A percentile compares a stretch with the other conserved stretches of the same genome.
Conservation (phyloP, 2,329 filamentous ascomycete species). For the Aspergillus sp. region DNA sequence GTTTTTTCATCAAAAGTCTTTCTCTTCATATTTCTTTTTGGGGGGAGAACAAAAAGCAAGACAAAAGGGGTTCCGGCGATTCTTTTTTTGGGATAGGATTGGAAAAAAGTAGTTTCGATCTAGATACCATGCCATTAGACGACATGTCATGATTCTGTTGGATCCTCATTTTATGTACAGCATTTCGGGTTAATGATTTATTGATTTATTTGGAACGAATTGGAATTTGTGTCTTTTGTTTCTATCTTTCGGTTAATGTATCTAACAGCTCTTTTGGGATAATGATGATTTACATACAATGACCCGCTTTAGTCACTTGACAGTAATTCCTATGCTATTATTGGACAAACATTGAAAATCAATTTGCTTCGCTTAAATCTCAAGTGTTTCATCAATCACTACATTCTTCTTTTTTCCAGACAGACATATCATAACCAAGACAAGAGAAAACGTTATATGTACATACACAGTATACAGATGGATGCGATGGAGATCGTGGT, state of each 20-base stretch:
- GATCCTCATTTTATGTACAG: not conserved
- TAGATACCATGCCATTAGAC: slow-evolving; percentile 15
- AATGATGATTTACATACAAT: too few species aligned
- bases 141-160: not conserved
- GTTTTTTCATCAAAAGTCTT: not conserved
- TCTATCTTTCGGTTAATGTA: too few species aligned
- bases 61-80: not conserved
- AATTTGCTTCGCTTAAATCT: not conserved
- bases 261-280: too few species aligned
- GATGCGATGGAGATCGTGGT: not conserved
- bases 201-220: not conserved
- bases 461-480: slow-evolving; percentile 28
- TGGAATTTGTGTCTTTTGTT: too few species aligned
- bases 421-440: not conserved
- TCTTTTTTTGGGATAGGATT: not conserved
- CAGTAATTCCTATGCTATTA: not conserved
- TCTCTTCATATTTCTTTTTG: too few species aligned
- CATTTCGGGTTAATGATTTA: not conserved
- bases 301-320: too few species aligned
- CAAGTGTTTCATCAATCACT: not conserved
- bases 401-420: not conserved
- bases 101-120: slow-evolving; percentile 1
- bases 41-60: not conserved
- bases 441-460: slow-evolving; percentile 8
- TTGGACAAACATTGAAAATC: not conserved